Conservation (phyloP, 306 rosid species). For the Gillenia trifoliata region DNA sequence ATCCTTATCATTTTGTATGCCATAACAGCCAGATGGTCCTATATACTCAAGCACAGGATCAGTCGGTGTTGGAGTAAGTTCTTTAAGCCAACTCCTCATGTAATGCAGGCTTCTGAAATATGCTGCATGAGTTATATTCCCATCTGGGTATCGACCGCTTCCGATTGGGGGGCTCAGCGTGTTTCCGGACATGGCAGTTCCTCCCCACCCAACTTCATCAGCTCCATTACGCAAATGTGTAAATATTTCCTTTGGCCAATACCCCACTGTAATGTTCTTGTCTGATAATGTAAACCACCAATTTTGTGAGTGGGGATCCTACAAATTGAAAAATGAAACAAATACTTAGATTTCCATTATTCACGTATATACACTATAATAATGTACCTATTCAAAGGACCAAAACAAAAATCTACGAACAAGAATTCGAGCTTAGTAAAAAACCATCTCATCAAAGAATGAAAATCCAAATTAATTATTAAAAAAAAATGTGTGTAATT, state of each 20-base stretch:
- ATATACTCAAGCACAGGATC: background rate
- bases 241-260: constrained; percentile 11
- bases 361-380: no score
- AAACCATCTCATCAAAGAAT: no score
- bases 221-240: background rate
- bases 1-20: background rate
- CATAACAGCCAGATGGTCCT: constrained; percentile 2
- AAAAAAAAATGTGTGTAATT: no score
- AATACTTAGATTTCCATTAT: background rate
- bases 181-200: background rate
- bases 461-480: background rate
- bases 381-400: no score
- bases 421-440: no score
- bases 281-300: constrained; percentile 2
- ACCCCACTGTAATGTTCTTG: constrained; percentile 3
- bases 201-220: background rate
- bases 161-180: constrained; percentile 17
- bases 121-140: background rate
- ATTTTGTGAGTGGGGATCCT: background rate
- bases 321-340: background rate
- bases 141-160: constrained; percentile 4
- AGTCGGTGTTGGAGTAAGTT: background rate
- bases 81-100: background rate
- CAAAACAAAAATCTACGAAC: no score
- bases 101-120: background rate